phyloP scores from a whole-genome alignment of 257 asterid genomes.

The Solanum gandarillasii region DNA sequence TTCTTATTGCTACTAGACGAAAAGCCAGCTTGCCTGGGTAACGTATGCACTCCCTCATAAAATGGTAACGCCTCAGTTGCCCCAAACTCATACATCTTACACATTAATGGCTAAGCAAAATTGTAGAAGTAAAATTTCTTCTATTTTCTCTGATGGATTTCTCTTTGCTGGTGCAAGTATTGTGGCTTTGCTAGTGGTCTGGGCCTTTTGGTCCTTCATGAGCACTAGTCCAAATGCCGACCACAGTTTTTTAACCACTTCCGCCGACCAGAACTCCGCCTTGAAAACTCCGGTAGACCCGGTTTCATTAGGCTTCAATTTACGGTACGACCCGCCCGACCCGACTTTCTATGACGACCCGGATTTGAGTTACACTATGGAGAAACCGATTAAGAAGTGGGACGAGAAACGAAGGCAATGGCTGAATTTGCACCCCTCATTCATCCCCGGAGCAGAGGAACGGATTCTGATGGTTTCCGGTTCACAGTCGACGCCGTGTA shows the following conservation, averaged over 20 bases:
- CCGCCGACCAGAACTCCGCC: conserved; percentile 3
- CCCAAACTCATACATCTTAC: conserved; percentile 17
- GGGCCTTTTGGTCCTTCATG: conserved; percentile 53
- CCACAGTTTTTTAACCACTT: conserved; percentile 11
- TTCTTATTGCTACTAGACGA: conserved; percentile 18
- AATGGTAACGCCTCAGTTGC: conserved; percentile 30
- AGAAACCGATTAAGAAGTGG: conserved; percentile 52
- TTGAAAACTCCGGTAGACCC: neutral
- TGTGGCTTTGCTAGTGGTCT: conserved; percentile 31
- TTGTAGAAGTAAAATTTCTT: conserved; percentile 28
- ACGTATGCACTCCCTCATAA: conserved; percentile 3
- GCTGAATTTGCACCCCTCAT: conserved; percentile 68
- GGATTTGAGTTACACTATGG: conserved; percentile 47
- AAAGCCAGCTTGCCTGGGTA: conserved; percentile 15
- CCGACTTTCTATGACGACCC: conserved; percentile 75
- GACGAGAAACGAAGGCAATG: conserved; percentile 61
- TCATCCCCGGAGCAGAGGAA: conserved; percentile 30
- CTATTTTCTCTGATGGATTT: conserved; percentile 30
- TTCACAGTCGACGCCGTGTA: conserved; percentile 75
- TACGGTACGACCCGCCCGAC: conserved; percentile 44
- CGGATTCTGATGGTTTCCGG: conserved; percentile 82
- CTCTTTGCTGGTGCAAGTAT: conserved; percentile 37
- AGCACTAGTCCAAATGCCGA: conserved; percentile 10
- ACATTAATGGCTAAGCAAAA: conserved; percentile 25
- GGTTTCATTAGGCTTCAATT: conserved; percentile 8